Percentiles rank a stretch among this genome's conserved stretches.
These are phyloP conservation scores for Flueggea neowawraea DNA, from an alignment of 441 rosid species.

Conservation along the genomic window DNA sequence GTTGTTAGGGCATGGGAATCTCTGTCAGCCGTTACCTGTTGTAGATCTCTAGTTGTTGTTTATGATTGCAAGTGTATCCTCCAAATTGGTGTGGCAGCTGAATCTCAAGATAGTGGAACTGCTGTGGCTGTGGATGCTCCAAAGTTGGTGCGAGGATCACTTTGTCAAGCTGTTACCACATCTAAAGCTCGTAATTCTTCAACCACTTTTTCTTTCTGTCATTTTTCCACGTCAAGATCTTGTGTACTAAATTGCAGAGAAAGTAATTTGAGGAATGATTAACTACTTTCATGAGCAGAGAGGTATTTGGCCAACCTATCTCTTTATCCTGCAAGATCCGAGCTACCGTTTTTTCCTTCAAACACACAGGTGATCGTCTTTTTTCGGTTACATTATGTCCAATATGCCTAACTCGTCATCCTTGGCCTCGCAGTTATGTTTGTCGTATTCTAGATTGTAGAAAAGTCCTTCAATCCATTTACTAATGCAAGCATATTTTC, in stretches of 20 bases:
- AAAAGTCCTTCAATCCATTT: no score
- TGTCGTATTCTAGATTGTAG: no score
- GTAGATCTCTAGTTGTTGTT: constrained; percentile 67
- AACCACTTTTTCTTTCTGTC: neutral
- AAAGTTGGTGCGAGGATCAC: constrained; percentile 63
- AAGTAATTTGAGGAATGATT: no score
- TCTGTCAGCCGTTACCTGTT: no score
- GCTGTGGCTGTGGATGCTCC: constrained; percentile 47
- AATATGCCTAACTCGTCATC: neutral
- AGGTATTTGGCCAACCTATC: constrained; percentile 86
- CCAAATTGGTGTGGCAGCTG: constrained; percentile 78
- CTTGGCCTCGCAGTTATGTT: neutral
- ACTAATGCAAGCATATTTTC: no score
- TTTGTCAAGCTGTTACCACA: constrained; percentile 58
- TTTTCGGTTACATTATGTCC: neutral
- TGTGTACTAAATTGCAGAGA: no score
- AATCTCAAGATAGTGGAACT: constrained; percentile 36
- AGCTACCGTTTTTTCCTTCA: constrained; percentile 76
- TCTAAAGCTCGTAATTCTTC: constrained; percentile 59
- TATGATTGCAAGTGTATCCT: constrained; percentile 51
- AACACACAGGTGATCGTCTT: constrained; percentile 64
- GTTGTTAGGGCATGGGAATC: constrained; percentile 58
- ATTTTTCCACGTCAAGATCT: constrained; percentile 5
- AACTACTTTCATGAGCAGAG: constrained; percentile 36
- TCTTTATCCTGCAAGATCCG: constrained; percentile 79